Conservation (phyloP, 2,329 filamentous ascomycete species). For the Xylariaceae sp. region DNA sequence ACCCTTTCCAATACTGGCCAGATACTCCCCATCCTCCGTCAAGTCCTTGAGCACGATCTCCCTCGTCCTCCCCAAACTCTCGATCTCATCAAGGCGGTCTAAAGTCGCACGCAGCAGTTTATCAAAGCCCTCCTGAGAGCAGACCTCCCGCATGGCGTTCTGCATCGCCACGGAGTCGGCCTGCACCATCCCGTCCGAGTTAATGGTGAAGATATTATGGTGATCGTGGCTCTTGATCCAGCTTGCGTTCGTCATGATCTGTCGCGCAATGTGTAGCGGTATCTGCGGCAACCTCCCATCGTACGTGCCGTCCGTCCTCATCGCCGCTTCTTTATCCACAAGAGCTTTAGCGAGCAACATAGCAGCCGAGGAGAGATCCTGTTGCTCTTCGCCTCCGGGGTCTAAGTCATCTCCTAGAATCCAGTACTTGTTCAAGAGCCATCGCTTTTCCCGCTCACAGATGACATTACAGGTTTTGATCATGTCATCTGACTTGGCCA, state of each 20-base stretch:
- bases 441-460: constrained; percentile 67
- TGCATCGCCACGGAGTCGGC: constrained; percentile 59
- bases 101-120: constrained; percentile 52
- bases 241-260: constrained; percentile 56
- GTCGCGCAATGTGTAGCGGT: constrained; percentile 45
- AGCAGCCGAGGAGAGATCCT: constrained; percentile 53
- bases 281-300: constrained; percentile 50
- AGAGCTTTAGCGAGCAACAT: constrained; percentile 59
- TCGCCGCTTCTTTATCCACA: constrained; percentile 45
- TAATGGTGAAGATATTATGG: constrained; percentile 57
- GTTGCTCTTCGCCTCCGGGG: constrained; percentile 65
- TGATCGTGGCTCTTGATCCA: constrained; percentile 57
- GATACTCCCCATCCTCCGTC: constrained; percentile 16
- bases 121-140: constrained; percentile 48
- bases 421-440: constrained; percentile 75
- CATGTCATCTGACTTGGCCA: constrained; percentile 53
- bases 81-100: constrained; percentile 52
- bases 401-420: constrained; percentile 70
- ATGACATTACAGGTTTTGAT: constrained; percentile 53
- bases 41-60: constrained; percentile 54
- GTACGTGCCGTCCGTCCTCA: constrained; percentile 18
- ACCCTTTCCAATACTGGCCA: constrained; percentile 10
- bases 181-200: constrained; percentile 52
- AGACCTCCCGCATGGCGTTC: constrained; percentile 55
- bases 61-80: constrained; percentile 51